Base-by-base conservation (phyloP, 495 filamentous ascomycete species). In the Parachaetomium inaequale region DNA sequence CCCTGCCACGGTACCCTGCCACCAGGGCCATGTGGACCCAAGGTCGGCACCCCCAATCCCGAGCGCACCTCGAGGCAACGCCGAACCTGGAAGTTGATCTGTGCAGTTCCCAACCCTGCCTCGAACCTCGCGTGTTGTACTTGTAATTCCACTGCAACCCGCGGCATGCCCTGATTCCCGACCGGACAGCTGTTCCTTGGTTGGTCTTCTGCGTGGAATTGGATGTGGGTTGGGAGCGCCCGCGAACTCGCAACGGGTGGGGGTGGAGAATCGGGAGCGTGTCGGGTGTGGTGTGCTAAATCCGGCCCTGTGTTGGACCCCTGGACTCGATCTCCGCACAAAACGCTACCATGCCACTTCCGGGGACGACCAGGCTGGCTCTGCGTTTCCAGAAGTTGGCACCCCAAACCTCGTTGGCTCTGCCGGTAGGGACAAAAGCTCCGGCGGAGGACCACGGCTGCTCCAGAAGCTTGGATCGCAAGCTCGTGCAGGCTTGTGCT, bases 271-370 rank as follows among this genome's bases (percentile, higher is more conserved):
- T 6, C 21, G 52, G n/a, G n/a, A n/a, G n/a, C n/a, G n/a, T n/a
- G n/a, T n/a, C n/a, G n/a, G n/a, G n/a, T n/a, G 34, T 23, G 31
- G 32, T n/a, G 52, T 55, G 52, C 52, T 38, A 55, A 55, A 55
- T 26, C 31, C 19, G 52, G 34, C 31, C 34, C 19, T 15, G 34
- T 28, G 26, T 51, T 55, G 52, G 52, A 55, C 52, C 52, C n/a
- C 52, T 40, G 19, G 34, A 19, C 1, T 36, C 26, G 7, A 23
- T n/a, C 26, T 8, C 32, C 3, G 38, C 38, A 15, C 12, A 10
- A 3, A 2, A 2, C 12, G 8, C 3, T 40, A 17, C 3, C 15
- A 51, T 55, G 32, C 52, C 52, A 4, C 21, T 51, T 51, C 11
- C 7, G 28, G 51, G 32, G 3, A 36, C 15, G 38, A 21, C 34